Evolutionary conservation across 805 yeast genomes (phyloP).

Genomic region (Myxozyma neglecta): DNA sequence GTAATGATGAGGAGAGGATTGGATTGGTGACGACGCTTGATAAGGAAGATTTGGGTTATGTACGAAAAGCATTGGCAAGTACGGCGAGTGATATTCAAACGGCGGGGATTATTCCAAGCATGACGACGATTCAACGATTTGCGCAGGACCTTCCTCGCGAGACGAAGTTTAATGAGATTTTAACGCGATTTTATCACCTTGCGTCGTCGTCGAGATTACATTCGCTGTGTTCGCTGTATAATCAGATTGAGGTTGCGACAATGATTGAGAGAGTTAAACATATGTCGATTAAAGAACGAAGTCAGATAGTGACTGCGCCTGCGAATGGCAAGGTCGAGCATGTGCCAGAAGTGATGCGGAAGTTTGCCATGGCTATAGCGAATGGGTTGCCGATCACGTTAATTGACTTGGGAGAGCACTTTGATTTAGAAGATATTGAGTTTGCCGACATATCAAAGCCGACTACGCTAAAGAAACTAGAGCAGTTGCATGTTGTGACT

Average conservation of each 20-base stretch:
- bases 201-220: constrained; percentile 39
- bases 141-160: constrained; percentile 60
- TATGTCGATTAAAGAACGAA: constrained; percentile 56
- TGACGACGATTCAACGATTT: constrained; percentile 63
- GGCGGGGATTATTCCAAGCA: constrained; percentile 83
- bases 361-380: constrained; percentile 57
- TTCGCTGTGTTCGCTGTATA: constrained; percentile 44
- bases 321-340: constrained; percentile 43
- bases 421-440: constrained; percentile 23
- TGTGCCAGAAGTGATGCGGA: constrained; percentile 47
- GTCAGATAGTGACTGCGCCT: constrained; percentile 64
- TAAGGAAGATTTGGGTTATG: constrained; percentile 34
- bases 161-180: constrained; percentile 49
- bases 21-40: constrained; percentile 37
- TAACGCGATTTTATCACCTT: constrained; percentile 51
- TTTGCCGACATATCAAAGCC: constrained; percentile 21
- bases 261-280: constrained; percentile 47
- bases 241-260: constrained; percentile 46
- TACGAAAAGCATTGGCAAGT: constrained; percentile 51
- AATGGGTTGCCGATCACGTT: constrained; percentile 54
- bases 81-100: constrained; percentile 54
- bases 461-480: constrained; percentile 24
- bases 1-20: constrained; percentile 16
- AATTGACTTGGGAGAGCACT: constrained; percentile 48
- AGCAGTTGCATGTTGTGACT: constrained; percentile 22